A percentile compares a stretch with the other conserved stretches of the same genome.
Conservation (phyloP, 257 asterid species). For the Forsythia viridissima region DNA sequence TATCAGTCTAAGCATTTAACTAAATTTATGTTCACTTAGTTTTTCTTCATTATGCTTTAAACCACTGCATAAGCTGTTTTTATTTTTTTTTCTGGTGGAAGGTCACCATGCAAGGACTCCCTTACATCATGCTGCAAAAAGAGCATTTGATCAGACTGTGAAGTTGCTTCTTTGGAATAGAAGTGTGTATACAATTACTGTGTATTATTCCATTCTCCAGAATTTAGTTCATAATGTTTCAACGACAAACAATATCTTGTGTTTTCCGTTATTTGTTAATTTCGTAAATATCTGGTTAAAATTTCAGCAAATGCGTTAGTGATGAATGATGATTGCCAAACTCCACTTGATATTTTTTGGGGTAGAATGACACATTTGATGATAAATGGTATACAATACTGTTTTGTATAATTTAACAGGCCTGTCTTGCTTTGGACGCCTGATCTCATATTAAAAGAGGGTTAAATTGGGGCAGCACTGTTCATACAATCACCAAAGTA, state of each 20-base stretch:
- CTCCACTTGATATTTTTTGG: conserved; percentile 69
- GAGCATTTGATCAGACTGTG: conserved; percentile 90
- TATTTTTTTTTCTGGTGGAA: conserved; percentile 19
- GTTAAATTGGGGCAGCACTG: too few relatives aligned
- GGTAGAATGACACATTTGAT: background rate
- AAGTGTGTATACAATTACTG: conserved; percentile 46
- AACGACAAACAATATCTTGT: conserved; percentile 10
- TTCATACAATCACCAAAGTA: too few relatives aligned
- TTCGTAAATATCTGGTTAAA: conserved; percentile 18
- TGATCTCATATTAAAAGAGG: too few relatives aligned
- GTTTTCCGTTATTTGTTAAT: background rate
- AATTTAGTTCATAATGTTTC: conserved; percentile 11
- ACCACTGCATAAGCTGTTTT: conserved; percentile 15
- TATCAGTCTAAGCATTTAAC: background rate
- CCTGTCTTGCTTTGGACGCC: too few relatives aligned
- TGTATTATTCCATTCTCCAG: background rate
- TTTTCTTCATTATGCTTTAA: background rate
- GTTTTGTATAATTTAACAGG: too few relatives aligned
- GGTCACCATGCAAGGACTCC: conserved; percentile 96
- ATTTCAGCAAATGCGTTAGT: conserved; percentile 79
- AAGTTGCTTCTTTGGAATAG: conserved; percentile 84
- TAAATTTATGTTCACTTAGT: background rate
- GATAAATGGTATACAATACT: background rate
- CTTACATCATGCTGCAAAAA: conserved; percentile 94
- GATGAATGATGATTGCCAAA: conserved; percentile 86